Conservation (phyloP, 139 green algal genomes). For the Chlorella sp. region DNA sequence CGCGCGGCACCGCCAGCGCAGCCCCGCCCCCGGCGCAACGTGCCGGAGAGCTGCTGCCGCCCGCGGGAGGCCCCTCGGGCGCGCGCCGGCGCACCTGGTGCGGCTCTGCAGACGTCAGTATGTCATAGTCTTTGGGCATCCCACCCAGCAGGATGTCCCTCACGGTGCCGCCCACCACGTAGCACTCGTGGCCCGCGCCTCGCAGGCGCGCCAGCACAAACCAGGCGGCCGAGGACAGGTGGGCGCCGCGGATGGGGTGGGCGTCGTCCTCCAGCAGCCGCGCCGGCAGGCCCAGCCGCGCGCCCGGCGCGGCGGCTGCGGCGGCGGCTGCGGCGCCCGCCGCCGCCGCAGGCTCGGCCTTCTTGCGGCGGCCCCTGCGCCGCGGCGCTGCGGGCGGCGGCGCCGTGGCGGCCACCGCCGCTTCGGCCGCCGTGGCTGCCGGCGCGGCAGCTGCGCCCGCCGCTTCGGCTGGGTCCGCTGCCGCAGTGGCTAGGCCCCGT, state of each 20-base stretch:
- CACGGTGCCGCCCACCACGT: slow-evolving; percentile 76
- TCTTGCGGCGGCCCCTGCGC: not conserved
- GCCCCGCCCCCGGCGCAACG: no score
- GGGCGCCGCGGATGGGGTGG: slow-evolving; percentile 30
- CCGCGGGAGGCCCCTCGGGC: no score
- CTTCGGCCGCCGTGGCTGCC: not conserved
- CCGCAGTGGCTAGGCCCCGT: no score
- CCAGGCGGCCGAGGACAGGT: slow-evolving; percentile 29
- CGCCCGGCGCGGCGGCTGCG: not conserved
- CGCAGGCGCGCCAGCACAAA: slow-evolving; percentile 35
- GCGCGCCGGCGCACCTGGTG: slow-evolving; percentile 41
- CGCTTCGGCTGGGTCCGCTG: no score
- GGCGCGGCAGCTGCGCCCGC: not conserved
- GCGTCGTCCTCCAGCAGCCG: slow-evolving; percentile 32
- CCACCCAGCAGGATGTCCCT: slow-evolving; percentile 63
- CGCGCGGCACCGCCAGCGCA: not conserved
- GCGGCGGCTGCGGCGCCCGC: not conserved
- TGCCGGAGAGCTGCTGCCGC: no score
- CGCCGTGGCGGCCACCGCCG: no score
- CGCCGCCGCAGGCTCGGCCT: not conserved
- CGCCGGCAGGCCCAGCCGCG: not conserved
- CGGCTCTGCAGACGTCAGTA: slow-evolving; percentile 59
- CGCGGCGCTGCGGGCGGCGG: not conserved
- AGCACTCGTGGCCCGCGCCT: slow-evolving; percentile 56
- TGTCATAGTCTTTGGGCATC: slow-evolving; percentile 68